Base-by-base conservation (phyloP, 225 moss, liverwort and hornwort genomes). In the Lunularia cruciata region DNA sequence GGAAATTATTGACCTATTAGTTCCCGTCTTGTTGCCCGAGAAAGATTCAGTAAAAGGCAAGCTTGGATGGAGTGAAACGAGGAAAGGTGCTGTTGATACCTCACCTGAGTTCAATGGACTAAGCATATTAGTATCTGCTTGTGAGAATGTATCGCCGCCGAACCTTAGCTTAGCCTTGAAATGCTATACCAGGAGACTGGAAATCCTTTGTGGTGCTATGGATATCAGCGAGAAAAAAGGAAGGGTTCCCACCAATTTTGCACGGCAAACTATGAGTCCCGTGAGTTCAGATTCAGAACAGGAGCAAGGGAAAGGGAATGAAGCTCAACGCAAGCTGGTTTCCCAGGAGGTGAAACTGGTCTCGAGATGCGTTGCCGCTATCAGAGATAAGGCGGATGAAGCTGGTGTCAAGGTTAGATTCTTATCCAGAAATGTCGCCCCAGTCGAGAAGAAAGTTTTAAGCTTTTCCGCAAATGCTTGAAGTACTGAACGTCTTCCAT, bases 61-160 rank as follows among this genome's bases (percentile, higher is more conserved):
- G 23, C 74, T 58, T 68, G 83, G 79, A 68, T 79, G 75, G 64
- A 81, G 83, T 49, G 88, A 89, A 75, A 72, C 83, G 49, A 92
- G 84, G 79, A 80, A 84, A 84, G 84, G 84, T 45, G 83, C 80
- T 45, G 67, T 92, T 61, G 84, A 85, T 72, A 84, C 84, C 47
- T 92, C 88, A 77, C 95, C 92, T 37, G 95, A 96, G 68, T 81
- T 86, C 73, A 83, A 74, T 70, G 92, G 95, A 18, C 74, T 96
- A 60, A 83, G 81, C 69, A 84, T 90, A 82, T 72, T 96, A 59
- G 71, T 90, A 74, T 79, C 75, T 66, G 95, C 95, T 83, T 92
- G 88, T 74, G 88, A 90, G 47, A 87, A 86, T 60, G 72, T 81
- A 36, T 78, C 69, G 54, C 89, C 95, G 67, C 80, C 92, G 34